These are phyloP conservation scores for Yamadazyma laniorum DNA, from an alignment of 805 yeast species.

Conservation along the genomic window DNA sequence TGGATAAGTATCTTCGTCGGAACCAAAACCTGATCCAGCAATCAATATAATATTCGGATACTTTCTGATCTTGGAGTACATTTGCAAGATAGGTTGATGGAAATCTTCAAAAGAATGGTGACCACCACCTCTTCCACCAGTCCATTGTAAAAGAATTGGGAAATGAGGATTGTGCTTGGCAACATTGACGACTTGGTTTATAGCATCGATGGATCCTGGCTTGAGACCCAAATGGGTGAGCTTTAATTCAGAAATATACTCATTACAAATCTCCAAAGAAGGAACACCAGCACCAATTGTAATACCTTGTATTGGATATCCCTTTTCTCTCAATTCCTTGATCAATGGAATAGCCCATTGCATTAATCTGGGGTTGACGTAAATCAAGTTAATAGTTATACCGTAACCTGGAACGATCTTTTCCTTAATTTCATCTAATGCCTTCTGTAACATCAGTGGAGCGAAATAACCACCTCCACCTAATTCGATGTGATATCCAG, in stretches of 20 bases:
- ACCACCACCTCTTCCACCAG: constrained; percentile 99
- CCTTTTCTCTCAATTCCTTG: constrained; percentile 81
- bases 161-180: constrained; percentile 94
- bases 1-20: constrained; percentile 94
- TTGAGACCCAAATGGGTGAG: constrained; percentile 92
- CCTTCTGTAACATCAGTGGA: constrained; percentile 66
- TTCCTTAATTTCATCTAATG: constrained; percentile 70
- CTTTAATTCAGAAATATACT: constrained; percentile 89
- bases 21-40: constrained; percentile 99
- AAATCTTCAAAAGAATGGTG: constrained; percentile 99
- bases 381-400: constrained; percentile 86
- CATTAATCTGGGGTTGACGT: constrained; percentile 95
- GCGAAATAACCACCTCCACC: constrained; percentile 99
- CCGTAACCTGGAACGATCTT: constrained; percentile 80
- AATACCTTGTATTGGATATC: constrained; percentile 93
- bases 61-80: constrained; percentile 93
- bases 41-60: constrained; percentile 83
- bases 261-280: constrained; percentile 93
- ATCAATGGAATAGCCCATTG: constrained; percentile 99
- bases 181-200: constrained; percentile 78
- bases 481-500: constrained; percentile 96
- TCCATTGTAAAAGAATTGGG: constrained; percentile 99
- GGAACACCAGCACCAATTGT: constrained; percentile 99
- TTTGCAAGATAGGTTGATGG: constrained; percentile 95
- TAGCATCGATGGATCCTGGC: constrained; percentile 96